Base-by-base conservation (phyloP, 2,329 filamentous ascomycete species). In the Aspergillus versicolor region DNA sequence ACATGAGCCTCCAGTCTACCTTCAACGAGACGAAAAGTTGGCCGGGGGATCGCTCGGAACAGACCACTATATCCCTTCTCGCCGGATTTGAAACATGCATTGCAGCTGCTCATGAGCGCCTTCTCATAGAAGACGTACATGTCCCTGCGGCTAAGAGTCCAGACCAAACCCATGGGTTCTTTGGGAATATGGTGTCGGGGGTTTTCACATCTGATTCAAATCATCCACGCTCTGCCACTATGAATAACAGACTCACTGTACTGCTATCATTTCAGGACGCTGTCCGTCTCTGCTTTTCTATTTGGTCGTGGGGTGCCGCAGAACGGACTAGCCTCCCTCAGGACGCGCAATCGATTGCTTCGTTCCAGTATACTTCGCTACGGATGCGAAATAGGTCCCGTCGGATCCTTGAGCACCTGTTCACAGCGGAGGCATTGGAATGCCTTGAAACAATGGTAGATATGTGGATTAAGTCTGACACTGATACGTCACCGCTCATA, bases 261-360 rank as follows among this genome's bases (percentile, higher is more conserved):
- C 82, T 97, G 43, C 81, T 99, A n/a, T 95, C 92, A 11, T 96
- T 99, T 70, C 93, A 97, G 73, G 95, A 99, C 71, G 91, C 92
- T 1, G 91, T 97, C 57, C 86, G 91, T 22, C 90, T 96, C 49
- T 96, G 92, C 73, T 95, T 96, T 70, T 86, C 82, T 12, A 96
- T 99, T 52, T 99, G 95, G 94, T 90, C 90, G 0, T 99, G 94
- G 93, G 91, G 84, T 13, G 83, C 89, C 5, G 88, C 65, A 77
- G 81, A 71, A 58, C 67, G 67, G 47, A 66, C 59, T 47, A 67
- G 67, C 17, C 59, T 67, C 32, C 63, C 77, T 21, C 84, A 88
- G 54, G 89, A 96, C 68, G 69, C 78, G 1, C 81, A 83, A 30
- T 93, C 88, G 15, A 82, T 82, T 5, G 90, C 92, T 8, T 97